These are phyloP conservation scores for Diplodia corticola DNA, from an alignment of 2,329 filamentous ascomycete genomes.

Conservation along the genomic window DNA sequence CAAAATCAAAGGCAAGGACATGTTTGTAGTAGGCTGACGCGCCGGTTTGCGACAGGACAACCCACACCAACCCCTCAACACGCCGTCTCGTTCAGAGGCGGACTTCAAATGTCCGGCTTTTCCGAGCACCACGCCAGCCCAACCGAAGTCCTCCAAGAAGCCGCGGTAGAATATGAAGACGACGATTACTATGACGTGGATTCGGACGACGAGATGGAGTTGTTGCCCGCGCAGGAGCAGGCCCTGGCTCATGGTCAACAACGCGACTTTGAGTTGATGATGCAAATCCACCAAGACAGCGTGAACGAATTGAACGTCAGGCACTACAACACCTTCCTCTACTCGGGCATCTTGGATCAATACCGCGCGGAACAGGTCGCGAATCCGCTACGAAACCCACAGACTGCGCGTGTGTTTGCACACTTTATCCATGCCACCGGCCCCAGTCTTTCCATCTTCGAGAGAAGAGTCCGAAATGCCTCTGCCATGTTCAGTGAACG, in stretches of 20 bases:
- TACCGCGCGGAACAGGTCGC: constrained; percentile 51
- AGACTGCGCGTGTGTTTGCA: constrained; percentile 80
- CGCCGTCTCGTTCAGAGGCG: background rate
- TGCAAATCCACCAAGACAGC: constrained; percentile 39
- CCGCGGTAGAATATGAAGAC: constrained; percentile 48
- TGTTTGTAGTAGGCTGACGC: background rate
- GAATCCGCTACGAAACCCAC: constrained; percentile 73
- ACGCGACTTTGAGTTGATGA: constrained; percentile 40
- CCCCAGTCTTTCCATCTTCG: constrained; percentile 82
- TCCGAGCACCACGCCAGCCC: constrained; percentile 26
- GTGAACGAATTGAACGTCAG: constrained; percentile 41
- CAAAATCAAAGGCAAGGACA: background rate
- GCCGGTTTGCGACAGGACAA: background rate
- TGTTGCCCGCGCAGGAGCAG: constrained; percentile 12
- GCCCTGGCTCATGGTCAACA: constrained; percentile 16
- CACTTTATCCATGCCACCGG: constrained; percentile 91
- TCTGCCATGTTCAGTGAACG: constrained; percentile 64
- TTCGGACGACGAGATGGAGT: constrained; percentile 48
- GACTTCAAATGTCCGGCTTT: constrained; percentile 13
- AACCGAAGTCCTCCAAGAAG: constrained; percentile 36
- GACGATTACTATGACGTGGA: constrained; percentile 53
- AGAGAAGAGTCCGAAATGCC: constrained; percentile 75
- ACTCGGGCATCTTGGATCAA: constrained; percentile 46
- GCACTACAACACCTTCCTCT: constrained; percentile 50
- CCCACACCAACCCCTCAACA: background rate